These are phyloP conservation scores for Elymus sibiricus DNA, from an alignment of 176 grass and related monocot species.

Conservation along the genomic window DNA sequence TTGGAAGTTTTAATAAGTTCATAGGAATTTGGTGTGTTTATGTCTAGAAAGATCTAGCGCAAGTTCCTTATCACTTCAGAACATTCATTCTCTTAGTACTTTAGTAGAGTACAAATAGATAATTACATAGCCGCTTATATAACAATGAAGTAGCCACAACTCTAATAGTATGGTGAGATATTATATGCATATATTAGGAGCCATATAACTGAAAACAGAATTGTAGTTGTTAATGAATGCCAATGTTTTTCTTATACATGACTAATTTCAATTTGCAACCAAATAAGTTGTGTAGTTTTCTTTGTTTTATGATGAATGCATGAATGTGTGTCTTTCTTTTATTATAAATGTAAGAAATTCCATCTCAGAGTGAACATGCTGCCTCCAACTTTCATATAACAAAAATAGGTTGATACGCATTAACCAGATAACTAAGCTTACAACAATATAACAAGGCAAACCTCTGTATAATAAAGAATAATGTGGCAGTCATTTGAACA, in stretches of 20 bases:
- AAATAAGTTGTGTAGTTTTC: neutral
- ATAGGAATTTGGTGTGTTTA: too few species aligned
- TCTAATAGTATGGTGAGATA: neutral
- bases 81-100: neutral
- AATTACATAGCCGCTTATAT: neutral
- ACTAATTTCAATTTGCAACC: neutral
- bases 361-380: neutral
- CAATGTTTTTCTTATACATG: slow-evolving; percentile 1
- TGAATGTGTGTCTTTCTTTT: neutral
- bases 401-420: neutral
- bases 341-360: neutral
- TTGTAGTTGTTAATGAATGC: neutral
- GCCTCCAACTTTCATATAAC: slow-evolving; percentile 12
- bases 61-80: neutral
- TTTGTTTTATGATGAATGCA: neutral
- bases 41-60: neutral
- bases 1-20: too few species aligned
- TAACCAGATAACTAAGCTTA: neutral
- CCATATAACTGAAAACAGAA: neutral
- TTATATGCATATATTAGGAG: neutral
- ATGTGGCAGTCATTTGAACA: neutral
- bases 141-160: neutral
- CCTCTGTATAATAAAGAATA: neutral
- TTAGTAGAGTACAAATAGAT: slow-evolving; percentile 1
- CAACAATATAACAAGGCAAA: neutral